Evolutionary conservation across 805 yeast genomes (phyloP).

Genomic region (Babjeviella inositovora): DNA sequence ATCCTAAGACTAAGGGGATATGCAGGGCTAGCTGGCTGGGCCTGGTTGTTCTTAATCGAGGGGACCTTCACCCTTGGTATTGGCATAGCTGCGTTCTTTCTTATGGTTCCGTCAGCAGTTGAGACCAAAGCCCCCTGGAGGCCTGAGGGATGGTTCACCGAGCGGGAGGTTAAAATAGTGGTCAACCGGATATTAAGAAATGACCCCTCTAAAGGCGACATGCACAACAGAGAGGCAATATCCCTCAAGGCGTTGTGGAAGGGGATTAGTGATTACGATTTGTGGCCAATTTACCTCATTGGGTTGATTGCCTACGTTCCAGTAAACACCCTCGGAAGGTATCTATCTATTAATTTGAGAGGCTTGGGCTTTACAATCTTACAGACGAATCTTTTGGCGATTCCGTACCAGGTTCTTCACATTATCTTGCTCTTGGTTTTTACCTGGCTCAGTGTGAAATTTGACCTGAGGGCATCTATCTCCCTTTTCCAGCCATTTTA

Average conservation of each 20-base stretch:
- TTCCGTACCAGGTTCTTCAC: conserved; percentile 23
- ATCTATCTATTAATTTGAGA: conserved; percentile 31
- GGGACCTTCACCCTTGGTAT: conserved; percentile 31
- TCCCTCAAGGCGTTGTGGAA: conserved; percentile 17
- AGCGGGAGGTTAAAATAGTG: conserved; percentile 18
- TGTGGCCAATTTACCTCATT: conserved; percentile 36
- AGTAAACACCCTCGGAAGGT: conserved; percentile 15
- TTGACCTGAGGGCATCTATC: conserved; percentile 10
- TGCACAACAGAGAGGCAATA: conserved; percentile 45
- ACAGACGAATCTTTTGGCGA: conserved; percentile 30
- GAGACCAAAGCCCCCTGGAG: conserved; percentile 1
- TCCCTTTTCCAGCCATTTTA: conserved; percentile 12
- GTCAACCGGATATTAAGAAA: conserved; percentile 22
- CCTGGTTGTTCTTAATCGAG: conserved; percentile 54
- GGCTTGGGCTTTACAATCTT: conserved; percentile 35
- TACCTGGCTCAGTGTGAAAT: conserved; percentile 8
- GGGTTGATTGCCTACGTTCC: conserved; percentile 26
- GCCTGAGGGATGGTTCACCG: conserved; percentile 4
- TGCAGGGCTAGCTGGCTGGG: conserved; percentile 38
- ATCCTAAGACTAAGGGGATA: conserved; percentile 30
- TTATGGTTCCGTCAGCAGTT: conserved; percentile 3
- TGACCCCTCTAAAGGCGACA: conserved; percentile 35
- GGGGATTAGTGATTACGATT: conserved; percentile 28
- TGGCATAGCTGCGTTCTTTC: conserved; percentile 1
- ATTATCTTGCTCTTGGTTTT: conserved; percentile 8